Conservation (phyloP, 1,284 basidiomycete species). For the Sphaerobolus stellatus region DNA sequence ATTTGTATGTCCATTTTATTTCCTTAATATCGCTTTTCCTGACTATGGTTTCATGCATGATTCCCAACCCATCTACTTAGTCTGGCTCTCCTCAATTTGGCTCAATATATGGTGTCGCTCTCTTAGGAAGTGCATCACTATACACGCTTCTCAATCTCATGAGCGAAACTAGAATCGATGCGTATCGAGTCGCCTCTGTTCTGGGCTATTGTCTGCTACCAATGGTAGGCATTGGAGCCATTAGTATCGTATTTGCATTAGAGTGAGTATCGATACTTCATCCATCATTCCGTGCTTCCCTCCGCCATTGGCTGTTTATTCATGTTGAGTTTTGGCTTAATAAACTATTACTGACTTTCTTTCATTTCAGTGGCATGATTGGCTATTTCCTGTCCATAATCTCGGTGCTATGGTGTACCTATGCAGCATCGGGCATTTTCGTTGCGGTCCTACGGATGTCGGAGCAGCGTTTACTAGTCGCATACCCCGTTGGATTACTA, state of each 20-base stretch:
- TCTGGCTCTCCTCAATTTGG: slow-evolving; percentile 98
- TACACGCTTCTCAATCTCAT: slow-evolving; percentile 97
- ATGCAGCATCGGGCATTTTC: slow-evolving; percentile 91
- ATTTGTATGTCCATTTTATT: slow-evolving; percentile 85
- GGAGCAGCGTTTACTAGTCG: slow-evolving; percentile 88
- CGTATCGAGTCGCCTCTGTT: slow-evolving; percentile 93
- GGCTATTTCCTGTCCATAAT: slow-evolving; percentile 81
- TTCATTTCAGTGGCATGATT: slow-evolving; percentile 59
- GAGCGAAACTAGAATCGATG: slow-evolving; percentile 94
- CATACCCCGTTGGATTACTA: slow-evolving; percentile 88
- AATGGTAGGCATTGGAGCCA: slow-evolving; percentile 92
- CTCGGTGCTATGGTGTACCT: slow-evolving; percentile 93
- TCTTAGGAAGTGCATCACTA: slow-evolving; percentile 91
- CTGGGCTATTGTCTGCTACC: slow-evolving; percentile 97
- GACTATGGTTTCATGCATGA: background rate
- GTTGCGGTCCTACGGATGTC: slow-evolving; percentile 92
- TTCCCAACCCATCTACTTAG: slow-evolving; percentile 41
- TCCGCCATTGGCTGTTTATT: slow-evolving; percentile 37
- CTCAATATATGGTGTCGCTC: slow-evolving; percentile 97
- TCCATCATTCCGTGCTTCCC: no score
- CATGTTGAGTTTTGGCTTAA: slow-evolving; percentile 7
- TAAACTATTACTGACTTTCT: slow-evolving; percentile 15
- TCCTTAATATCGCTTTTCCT: no score
- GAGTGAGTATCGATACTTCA: no score
- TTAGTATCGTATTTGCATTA: slow-evolving; percentile 85